Base-by-base conservation (phyloP, 345 rosid genomes). In the Triadica sebifera region DNA sequence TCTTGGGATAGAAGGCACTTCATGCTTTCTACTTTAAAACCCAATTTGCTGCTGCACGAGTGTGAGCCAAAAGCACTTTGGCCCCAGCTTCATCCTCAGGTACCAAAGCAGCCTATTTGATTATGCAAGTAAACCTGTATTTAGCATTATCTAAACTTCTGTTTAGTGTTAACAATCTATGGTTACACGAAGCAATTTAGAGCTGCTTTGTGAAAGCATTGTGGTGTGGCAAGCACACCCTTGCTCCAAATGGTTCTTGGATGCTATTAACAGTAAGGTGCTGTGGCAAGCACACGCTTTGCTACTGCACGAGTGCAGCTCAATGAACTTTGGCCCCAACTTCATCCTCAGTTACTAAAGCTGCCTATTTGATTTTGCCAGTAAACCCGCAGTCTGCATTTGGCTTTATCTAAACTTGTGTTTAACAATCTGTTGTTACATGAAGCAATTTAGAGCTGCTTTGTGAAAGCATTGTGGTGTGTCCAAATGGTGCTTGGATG, bases 381-480 rank as follows among this genome's bases (percentile, higher is more conserved):
- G n/a, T n/a, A n/a, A n/a, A n/a, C n/a, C n/a, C n/a, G n/a, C n/a
- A n/a, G n/a, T n/a, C n/a, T n/a, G n/a, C n/a, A n/a, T n/a, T n/a
- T n/a, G n/a, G n/a, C n/a, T n/a, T n/a, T n/a, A n/a, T n/a, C n/a
- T n/a, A n/a, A n/a, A n/a, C 12, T 47, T 43, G 69, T 34, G 20
- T 22, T 25, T 25, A 25, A 13, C 6, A 3, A 0, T 67, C n/a
- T 49, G n/a, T 6, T 0, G 20, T 47, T n/a, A 37, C 9, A 5
- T 15, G 70, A 49, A 24, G 56, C 43, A 25, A 67, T 67, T 47
- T 7, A 46, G 6, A 12, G n/a, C 53, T 24, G 6, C 56, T 13
- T 46, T 25, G 68, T 24, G 20, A n/a, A 47, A 49, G n/a, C 58
- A 67, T 50, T 50, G 70, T 67, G 43, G 43, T 50, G 7, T 67